Conservation (phyloP, 345 rosid genomes). For the Melaleuca alternifolia region DNA sequence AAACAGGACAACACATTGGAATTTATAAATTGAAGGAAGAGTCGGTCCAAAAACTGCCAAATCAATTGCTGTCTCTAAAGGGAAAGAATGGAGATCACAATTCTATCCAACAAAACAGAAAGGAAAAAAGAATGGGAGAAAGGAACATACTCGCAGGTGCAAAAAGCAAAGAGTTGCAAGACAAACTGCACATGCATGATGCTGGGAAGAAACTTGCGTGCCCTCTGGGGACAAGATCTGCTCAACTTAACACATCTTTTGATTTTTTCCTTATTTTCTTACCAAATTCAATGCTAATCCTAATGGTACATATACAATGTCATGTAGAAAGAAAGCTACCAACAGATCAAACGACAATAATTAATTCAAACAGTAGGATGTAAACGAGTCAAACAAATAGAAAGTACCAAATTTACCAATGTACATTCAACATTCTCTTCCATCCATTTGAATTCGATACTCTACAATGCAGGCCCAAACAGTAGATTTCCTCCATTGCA, state of each 20-base stretch:
- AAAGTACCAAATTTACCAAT: not conserved
- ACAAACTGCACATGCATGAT: not conserved
- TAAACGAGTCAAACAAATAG: not conserved
- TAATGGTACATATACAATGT: not conserved
- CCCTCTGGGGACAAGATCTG: not conserved
- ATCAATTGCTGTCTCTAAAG: not conserved
- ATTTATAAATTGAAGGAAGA: not conserved
- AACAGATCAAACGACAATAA: not conserved
- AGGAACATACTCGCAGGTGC: not conserved
- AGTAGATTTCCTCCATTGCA: not conserved
- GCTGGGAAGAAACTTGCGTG: not conserved
- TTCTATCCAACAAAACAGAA: not conserved
- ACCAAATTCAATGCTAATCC: not conserved
- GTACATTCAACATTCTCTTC: not conserved
- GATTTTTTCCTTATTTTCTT: not conserved
- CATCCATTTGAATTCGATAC: not conserved
- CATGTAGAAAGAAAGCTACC: not conserved
- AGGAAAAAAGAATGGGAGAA: not conserved
- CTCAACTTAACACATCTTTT: not conserved
- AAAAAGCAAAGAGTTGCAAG: not conserved
- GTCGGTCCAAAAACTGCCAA: not conserved
- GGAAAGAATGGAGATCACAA: not conserved
- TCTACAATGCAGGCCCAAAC: not conserved
- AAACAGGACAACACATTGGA: not conserved
- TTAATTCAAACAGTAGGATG: not conserved